phyloP scores from a whole-genome alignment of 768 basidiomycete species.

The Pulveroboletus sp. region DNA sequence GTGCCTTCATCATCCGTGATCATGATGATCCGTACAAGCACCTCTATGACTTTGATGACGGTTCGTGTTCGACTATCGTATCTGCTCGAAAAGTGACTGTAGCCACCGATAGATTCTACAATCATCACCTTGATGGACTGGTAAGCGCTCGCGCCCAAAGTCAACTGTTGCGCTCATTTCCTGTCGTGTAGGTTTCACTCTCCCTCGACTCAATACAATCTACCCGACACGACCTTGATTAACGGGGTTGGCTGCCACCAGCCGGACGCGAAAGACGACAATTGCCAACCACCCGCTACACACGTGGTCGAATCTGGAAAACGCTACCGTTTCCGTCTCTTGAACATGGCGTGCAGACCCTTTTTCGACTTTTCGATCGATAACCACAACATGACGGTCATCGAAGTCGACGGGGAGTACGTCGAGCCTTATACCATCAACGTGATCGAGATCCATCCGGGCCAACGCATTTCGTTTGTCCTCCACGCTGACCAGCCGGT shows the following conservation, averaged over 20 bases:
- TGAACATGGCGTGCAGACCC: conserved; percentile 35
- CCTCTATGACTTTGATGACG: conserved; percentile 22
- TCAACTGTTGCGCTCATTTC: background rate
- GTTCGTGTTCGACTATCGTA: conserved; percentile 7
- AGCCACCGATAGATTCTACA: background rate
- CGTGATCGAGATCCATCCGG: conserved; percentile 32
- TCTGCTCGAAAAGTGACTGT: background rate
- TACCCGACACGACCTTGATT: conserved; percentile 29
- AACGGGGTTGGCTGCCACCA: conserved; percentile 39
- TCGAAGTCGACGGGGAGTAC: conserved; percentile 42
- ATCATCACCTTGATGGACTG: background rate
- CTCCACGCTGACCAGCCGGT: conserved; percentile 37
- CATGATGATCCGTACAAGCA: conserved; percentile 20
- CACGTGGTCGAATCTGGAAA: conserved; percentile 31
- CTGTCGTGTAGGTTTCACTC: conserved; percentile 17
- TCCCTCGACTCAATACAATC: conserved; percentile 3
- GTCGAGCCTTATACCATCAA: conserved; percentile 39
- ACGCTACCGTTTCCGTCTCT: conserved; percentile 39
- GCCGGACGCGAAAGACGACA: too few species aligned
- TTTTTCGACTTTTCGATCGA: conserved; percentile 28
- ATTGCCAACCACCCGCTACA: conserved; percentile 26
- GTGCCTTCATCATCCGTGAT: background rate
- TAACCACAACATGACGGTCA: conserved; percentile 31
- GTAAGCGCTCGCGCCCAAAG: background rate
- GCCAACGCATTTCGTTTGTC: conserved; percentile 47